phyloP scores from a whole-genome alignment of 176 grass and related monocot species.

The Ampelocalamus luodianensis region DNA sequence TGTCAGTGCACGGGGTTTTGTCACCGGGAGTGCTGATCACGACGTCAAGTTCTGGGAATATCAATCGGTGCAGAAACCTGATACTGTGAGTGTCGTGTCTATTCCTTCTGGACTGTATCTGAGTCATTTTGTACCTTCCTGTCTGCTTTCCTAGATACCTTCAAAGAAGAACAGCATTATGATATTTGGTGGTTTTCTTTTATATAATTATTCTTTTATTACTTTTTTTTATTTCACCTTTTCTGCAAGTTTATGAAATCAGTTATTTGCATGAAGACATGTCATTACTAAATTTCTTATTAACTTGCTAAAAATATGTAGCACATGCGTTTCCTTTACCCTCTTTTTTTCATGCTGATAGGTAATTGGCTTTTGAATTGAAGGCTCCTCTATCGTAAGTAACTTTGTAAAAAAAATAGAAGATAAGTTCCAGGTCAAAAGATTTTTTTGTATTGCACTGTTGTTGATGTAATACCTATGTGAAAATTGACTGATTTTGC shows the following conservation, averaged over 20 bases:
- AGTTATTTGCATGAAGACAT: not conserved
- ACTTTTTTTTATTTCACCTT: not conserved
- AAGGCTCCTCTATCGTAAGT: not conserved
- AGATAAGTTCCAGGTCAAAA: constrained; percentile 8
- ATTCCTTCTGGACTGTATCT: not conserved
- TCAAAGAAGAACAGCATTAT: not conserved
- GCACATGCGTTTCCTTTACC: not conserved
- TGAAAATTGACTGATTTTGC: not conserved
- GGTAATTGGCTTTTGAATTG: not conserved
- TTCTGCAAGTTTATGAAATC: not conserved
- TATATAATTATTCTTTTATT: not conserved
- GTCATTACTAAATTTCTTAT: not conserved
- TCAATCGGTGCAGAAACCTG: constrained; percentile 65
- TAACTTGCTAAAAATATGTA: not conserved
- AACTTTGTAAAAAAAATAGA: not conserved
- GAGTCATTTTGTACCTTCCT: not conserved
- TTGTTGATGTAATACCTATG: constrained; percentile 4
- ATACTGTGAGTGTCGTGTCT: constrained; percentile 58
- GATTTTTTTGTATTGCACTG: not conserved
- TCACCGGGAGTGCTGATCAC: constrained; percentile 84
- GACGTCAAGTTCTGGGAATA: constrained; percentile 99
- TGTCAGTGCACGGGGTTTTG: constrained; percentile 68
- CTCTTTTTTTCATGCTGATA: not conserved
- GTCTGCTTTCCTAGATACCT: not conserved
- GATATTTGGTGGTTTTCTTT: not conserved